Base-by-base conservation (phyloP, 2,329 filamentous ascomycete species). In the Pseudogymnoascus sp. region DNA sequence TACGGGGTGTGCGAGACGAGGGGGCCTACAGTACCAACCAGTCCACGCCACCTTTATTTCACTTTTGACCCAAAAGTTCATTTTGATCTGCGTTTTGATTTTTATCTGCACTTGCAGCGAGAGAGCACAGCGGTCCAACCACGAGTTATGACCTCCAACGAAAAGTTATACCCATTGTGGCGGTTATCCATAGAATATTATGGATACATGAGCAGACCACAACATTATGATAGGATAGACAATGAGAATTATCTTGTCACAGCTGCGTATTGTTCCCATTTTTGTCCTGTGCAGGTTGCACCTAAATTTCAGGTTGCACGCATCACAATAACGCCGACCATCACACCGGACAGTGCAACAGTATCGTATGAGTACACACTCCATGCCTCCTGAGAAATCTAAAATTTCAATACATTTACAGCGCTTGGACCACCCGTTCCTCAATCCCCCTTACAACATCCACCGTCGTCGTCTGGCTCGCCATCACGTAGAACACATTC, bases 401-500 rank as follows among this genome's bases (percentile, higher is more conserved):
- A 56, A 33, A 12, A 6, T 31, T 8, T 8, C 46, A 53, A 56
- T 56, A 56, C 12, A n/a, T 56, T 26, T 56, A 56, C 46, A 56
- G 5, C 8, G 46, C n/a, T 2, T 33, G 46, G 26, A 56, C 19
- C n/a, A 56, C 46, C 10, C 46, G 46, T 8, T 56, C 46, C 26
- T 56, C 46, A 12, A 56, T 56, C 2, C 46, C 26, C 10, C 46
- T 56, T 16, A 56, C 46, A 56, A 33, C 46, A 56, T 56, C 26
- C 4, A 56, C 26, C n/a, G 26, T 56, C 11, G 26, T 74, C 31
- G 72, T 80, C 67, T 84, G 82, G 56, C 82, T 77, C 0, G 81
- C 76, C 83, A 86, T 85, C 35, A 85, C 65, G 69, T 86, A 86
- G 6, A 86, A 70, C 0, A 85, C 82, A 67, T 85, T 85, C 0